Evolutionary conservation across 495 filamentous ascomycete species (phyloP), one percentile per base, ranked within the genome.

Genomic region (Hypoxylon rickii): DNA sequence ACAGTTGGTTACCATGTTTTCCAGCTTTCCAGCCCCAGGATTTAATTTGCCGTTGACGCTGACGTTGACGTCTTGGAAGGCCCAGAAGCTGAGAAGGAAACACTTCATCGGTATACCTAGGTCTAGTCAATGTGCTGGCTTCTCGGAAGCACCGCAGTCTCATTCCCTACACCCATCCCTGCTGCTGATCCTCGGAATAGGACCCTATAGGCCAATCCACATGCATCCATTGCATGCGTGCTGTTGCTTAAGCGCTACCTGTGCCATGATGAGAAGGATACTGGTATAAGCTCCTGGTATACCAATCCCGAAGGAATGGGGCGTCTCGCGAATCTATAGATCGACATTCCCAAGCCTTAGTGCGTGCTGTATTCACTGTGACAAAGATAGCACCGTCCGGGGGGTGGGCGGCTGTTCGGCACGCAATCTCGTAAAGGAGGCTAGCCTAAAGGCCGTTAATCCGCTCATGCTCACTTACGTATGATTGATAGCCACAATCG

Each of bases 271-370:
- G 16, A 37, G 24, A 11, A 50, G n/a, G 10, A 24, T 13, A 26
- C 17, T 21, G 21, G 16, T 10, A 7, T 42, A 29, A 24, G 3
- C 31, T 34, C 17, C 10, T 16, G 15, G 2, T 8, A 19, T 37
- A 17, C 33, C 16, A 29, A 36, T 18, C 7, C 44, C 31, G 19
- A 33, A 39, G 33, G 34, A 22, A 20, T 42, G 46, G 45, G 58
- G 46, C 40, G 51, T 19, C 37, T 61, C 46, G 51, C 42, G 50
- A 61, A 61, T 58, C 54, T 57, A 17, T 33, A 31, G 43, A 31
- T 52, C 31, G 21, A 10, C 11, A 47, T 32, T 29, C 33, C 13
- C 41, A 10, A 21, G 32, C 11, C 20, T 24, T 13, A 8, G 24
- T 8, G 29, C 41, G 55, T n/a, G n/a, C n/a, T n/a, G n/a, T n/a